These are phyloP conservation scores for Saccharomycopsis microspora DNA, from an alignment of 805 yeast genomes.

Conservation along the genomic window DNA sequence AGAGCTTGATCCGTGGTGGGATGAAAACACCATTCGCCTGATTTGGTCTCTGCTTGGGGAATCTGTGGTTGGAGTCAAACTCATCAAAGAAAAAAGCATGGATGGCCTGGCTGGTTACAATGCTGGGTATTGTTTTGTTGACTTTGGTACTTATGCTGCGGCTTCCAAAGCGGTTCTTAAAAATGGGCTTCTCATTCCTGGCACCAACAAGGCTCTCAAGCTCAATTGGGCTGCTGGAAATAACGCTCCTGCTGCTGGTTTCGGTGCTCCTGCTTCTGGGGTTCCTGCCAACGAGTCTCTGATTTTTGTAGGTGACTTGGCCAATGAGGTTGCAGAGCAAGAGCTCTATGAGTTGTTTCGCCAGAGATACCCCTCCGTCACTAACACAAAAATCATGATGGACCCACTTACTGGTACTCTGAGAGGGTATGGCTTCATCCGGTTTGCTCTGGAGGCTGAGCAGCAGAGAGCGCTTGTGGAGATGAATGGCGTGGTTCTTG, in stretches of 20 bases:
- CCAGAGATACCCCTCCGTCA: slow-evolving; percentile 58
- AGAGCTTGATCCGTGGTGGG: slow-evolving; percentile 78
- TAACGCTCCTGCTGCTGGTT: neutral
- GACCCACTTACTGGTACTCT: slow-evolving; percentile 62
- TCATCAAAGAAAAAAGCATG: slow-evolving; percentile 56
- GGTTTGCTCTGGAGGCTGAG: slow-evolving; percentile 52
- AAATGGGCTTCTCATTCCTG: slow-evolving; percentile 63
- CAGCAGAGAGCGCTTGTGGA: slow-evolving; percentile 64
- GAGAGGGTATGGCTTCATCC: slow-evolving; percentile 86
- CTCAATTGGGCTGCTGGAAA: slow-evolving; percentile 72
- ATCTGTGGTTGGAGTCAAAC: slow-evolving; percentile 43
- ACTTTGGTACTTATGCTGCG: slow-evolving; percentile 47
- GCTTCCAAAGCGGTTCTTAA: slow-evolving; percentile 56
- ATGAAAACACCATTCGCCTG: slow-evolving; percentile 50
- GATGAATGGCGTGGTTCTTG: slow-evolving; percentile 70
- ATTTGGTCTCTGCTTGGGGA: slow-evolving; percentile 71
- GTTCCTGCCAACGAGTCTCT: slow-evolving; percentile 37
- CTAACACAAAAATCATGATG: slow-evolving; percentile 66
- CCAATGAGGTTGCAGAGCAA: slow-evolving; percentile 60
- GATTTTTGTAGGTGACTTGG: slow-evolving; percentile 78
- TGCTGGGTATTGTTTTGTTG: slow-evolving; percentile 76
- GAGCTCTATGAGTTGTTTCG: slow-evolving; percentile 55
- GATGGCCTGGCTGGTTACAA: slow-evolving; percentile 26
- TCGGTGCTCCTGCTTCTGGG: neutral
- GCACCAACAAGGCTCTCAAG: slow-evolving; percentile 45